Evolutionary conservation across 179 eudicot species (phyloP).

Genomic region (Amaranthus tricolor): DNA sequence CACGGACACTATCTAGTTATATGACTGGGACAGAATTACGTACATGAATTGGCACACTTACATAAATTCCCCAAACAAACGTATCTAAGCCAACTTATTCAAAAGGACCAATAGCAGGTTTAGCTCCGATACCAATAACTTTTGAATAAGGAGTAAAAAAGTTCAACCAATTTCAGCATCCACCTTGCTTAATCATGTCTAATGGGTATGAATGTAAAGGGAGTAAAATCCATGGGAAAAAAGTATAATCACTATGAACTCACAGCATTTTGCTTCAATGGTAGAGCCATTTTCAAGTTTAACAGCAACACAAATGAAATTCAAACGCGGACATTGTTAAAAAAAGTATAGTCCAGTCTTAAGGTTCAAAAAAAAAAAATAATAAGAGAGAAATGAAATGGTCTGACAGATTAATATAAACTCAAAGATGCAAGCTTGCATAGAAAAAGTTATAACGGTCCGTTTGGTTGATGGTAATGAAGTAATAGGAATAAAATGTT

Average conservation of each 20-base stretch:
- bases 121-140: slow-evolving; percentile 92
- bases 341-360: no score
- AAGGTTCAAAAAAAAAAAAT: no score
- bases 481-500: no score
- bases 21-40: neutral
- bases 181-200: neutral
- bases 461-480: no score
- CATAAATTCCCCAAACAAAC: slow-evolving; percentile 86
- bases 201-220: neutral
- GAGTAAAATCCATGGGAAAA: neutral
- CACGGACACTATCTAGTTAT: no score
- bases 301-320: slow-evolving; percentile 35
- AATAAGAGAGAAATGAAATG: no score
- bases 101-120: slow-evolving; percentile 79
- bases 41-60: slow-evolving; percentile 22
- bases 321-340: no score
- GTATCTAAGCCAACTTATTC: slow-evolving; percentile 64
- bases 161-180: neutral
- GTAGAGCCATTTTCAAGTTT: slow-evolving; percentile 84
- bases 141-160: slow-evolving; percentile 35
- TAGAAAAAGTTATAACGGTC: no score
- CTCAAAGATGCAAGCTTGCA: no score
- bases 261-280: slow-evolving; percentile 89
- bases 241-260: slow-evolving; percentile 7
- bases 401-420: no score